Evolutionary conservation across 768 basidiomycete species (phyloP).

Genomic region (Tulasnella sp.): DNA sequence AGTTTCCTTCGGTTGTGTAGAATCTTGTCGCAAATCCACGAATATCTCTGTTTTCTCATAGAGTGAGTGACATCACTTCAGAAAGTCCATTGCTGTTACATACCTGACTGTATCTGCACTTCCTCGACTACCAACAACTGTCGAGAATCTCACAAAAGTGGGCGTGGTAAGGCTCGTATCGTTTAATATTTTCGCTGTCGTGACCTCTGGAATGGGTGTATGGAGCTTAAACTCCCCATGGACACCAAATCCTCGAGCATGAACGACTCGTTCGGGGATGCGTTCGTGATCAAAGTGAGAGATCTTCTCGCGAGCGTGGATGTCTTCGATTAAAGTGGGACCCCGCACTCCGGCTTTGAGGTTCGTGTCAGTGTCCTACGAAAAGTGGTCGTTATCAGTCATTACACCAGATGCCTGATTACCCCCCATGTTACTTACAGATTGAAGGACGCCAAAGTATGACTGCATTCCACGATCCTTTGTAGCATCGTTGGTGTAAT

Average conservation of each 20-base stretch:
- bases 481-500: conserved; percentile 7
- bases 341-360: conserved; percentile 29
- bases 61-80: too few species aligned
- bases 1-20: conserved; percentile 37
- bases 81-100: too few species aligned
- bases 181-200: conserved; percentile 55
- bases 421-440: background rate
- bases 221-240: conserved; percentile 78
- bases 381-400: background rate
- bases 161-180: conserved; percentile 62
- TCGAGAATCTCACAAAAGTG: conserved; percentile 72
- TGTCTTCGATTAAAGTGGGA: conserved; percentile 55
- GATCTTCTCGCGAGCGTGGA: conserved; percentile 32
- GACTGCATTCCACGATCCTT: conserved; percentile 7
- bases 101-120: conserved; percentile 77
- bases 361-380: conserved; percentile 9
- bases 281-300: conserved; percentile 77
- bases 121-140: conserved; percentile 71
- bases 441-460: conserved; percentile 15
- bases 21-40: conserved; percentile 33
- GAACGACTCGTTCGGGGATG: conserved; percentile 72
- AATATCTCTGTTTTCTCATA: too few species aligned
- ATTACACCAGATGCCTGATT: background rate
- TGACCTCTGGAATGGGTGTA: conserved; percentile 55
- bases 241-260: conserved; percentile 60